phyloP scores from a whole-genome alignment of 768 basidiomycete species.

The Leccinum disarticulatum region DNA sequence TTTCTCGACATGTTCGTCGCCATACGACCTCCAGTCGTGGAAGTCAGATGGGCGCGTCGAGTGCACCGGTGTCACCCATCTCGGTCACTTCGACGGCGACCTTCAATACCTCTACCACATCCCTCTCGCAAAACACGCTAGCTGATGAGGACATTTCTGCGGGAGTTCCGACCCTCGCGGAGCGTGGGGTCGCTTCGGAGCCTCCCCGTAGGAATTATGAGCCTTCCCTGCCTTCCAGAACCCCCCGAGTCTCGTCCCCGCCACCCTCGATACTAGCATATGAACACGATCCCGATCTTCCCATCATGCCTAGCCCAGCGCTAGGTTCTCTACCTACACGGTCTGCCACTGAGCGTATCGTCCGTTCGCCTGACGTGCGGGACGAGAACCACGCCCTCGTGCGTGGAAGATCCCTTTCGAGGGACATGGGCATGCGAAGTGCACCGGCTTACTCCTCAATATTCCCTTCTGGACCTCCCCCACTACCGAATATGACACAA shows the following conservation, averaged over 20 bases:
- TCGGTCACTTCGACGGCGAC: constrained; percentile 29
- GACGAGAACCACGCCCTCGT: constrained; percentile 30
- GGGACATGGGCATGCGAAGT: constrained; percentile 33
- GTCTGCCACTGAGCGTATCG: constrained; percentile 34
- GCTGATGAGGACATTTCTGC: constrained; percentile 20
- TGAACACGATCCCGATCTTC: constrained; percentile 31
- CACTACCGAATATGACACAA: constrained; percentile 25
- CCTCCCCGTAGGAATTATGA: constrained; percentile 25
- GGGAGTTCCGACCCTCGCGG: constrained; percentile 13
- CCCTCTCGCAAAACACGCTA: constrained; percentile 18
- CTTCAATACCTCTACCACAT: constrained; percentile 23
- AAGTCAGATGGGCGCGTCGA: constrained; percentile 28
- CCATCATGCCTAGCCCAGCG: constrained; percentile 18
- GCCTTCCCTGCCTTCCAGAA: constrained; percentile 15
- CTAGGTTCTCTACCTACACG: constrained; percentile 26
- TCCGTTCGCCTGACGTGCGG: constrained; percentile 27
- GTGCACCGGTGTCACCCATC: constrained; percentile 34
- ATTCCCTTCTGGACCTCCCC: constrained; percentile 36
- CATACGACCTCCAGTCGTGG: constrained; percentile 34
- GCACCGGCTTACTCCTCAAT: constrained; percentile 35
- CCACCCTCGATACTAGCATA: constrained; percentile 18
- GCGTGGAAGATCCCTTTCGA: constrained; percentile 34
- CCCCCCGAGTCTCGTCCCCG: constrained; percentile 28
- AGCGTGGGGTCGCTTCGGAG: constrained; percentile 24
- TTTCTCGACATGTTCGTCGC: constrained; percentile 34